phyloP scores from a whole-genome alignment of 257 asterid species.

The Ophiorrhiza pumila region DNA sequence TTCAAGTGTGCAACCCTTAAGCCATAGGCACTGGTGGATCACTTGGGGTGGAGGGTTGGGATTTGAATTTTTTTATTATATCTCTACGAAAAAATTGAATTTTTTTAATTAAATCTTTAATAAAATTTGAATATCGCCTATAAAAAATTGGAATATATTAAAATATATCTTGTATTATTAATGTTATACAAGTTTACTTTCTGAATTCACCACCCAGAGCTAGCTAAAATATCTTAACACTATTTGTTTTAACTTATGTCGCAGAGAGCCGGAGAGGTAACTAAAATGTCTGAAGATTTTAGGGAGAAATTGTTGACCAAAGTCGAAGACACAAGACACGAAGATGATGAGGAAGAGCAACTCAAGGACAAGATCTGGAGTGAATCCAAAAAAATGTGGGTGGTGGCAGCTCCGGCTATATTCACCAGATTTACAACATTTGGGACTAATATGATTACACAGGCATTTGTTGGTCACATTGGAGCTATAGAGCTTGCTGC shows the following conservation, averaged over 20 bases:
- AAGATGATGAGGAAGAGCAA: constrained; percentile 13
- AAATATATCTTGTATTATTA: too few species aligned
- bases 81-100: too few species aligned
- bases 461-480: constrained; percentile 49
- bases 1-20: too few species aligned
- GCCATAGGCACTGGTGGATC: too few species aligned
- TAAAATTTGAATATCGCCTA: too few species aligned
- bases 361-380: constrained; percentile 24
- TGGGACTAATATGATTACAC: constrained; percentile 42
- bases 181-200: too few species aligned
- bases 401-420: constrained; percentile 50
- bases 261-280: not conserved
- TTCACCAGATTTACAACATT: constrained; percentile 44
- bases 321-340: not conserved
- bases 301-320: constrained; percentile 20
- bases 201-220: too few species aligned
- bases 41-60: too few species aligned
- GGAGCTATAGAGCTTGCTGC: constrained; percentile 51
- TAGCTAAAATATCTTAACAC: too few species aligned
- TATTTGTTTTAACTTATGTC: not conserved
- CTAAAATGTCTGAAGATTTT: constrained; percentile 30
- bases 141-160: too few species aligned
- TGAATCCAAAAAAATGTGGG: constrained; percentile 47
- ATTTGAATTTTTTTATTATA: too few species aligned
- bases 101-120: too few species aligned